These are phyloP conservation scores for Gloeostereum incarnatum DNA, from an alignment of 768 basidiomycete genomes.

Conservation along the genomic window DNA sequence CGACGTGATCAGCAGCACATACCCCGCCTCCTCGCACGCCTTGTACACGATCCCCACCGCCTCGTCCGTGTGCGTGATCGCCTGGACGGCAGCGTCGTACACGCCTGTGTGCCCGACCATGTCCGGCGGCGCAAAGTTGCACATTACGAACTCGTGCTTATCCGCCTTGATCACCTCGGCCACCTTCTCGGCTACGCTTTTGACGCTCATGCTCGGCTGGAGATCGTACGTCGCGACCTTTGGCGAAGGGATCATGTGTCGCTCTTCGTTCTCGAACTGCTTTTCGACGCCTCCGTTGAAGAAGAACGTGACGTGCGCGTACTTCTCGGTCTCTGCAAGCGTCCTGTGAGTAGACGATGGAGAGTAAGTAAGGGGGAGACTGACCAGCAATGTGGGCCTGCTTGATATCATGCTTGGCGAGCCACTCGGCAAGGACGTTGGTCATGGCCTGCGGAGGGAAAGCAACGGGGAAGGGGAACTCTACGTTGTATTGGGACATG, in stretches of 20 bases:
- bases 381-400: constrained; percentile 84
- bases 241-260: constrained; percentile 85
- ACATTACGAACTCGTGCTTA: constrained; percentile 88
- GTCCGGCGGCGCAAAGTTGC: constrained; percentile 95
- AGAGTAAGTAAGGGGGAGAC: constrained; percentile 8
- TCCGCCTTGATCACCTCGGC: constrained; percentile 66
- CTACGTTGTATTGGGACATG: constrained; percentile 89
- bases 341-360: not conserved
- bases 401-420: constrained; percentile 66
- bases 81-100: constrained; percentile 85
- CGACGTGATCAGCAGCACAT: constrained; percentile 80
- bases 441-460: constrained; percentile 95
- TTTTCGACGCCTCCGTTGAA: constrained; percentile 97
- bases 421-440: constrained; percentile 92
- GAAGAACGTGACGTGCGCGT: constrained; percentile 97
- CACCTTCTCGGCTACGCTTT: constrained; percentile 87
- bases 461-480: constrained; percentile 83
- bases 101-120: constrained; percentile 96
- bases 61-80: constrained; percentile 80
- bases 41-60: constrained; percentile 84
- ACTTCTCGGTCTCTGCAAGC: constrained; percentile 84
- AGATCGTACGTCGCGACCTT: constrained; percentile 94
- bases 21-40: constrained; percentile 79
- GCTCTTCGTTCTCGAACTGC: constrained; percentile 75
- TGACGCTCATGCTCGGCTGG: constrained; percentile 84